Percentiles rank a stretch among this genome's conserved stretches.
Conservation (phyloP, 2,329 filamentous ascomycete genomes). For the Arachnomyces sp. region DNA sequence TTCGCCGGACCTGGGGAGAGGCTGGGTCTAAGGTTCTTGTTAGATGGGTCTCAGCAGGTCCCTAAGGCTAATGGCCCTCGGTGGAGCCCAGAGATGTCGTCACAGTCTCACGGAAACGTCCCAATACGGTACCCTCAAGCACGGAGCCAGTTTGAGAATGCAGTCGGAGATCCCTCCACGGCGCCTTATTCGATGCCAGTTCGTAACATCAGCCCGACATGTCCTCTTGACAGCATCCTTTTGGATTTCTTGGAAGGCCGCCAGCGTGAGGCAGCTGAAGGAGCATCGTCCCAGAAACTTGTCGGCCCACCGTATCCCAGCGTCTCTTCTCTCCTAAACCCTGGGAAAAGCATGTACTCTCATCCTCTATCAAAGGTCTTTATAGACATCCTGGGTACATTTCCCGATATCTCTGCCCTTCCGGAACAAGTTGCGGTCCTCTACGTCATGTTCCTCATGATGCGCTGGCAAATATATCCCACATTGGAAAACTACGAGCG, state of each 20-base stretch:
- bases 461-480: slow-evolving; percentile 77
- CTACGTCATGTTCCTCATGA: slow-evolving; percentile 78
- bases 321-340: slow-evolving; percentile 69
- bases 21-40: slow-evolving; percentile 63
- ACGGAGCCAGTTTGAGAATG: slow-evolving; percentile 16
- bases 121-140: slow-evolving; percentile 18
- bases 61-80: slow-evolving; percentile 43
- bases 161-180: slow-evolving; percentile 19
- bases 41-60: slow-evolving; percentile 52
- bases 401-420: slow-evolving; percentile 67
- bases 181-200: slow-evolving; percentile 37
- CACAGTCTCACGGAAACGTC: slow-evolving; percentile 15
- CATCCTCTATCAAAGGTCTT: slow-evolving; percentile 79
- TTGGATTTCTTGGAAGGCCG: slow-evolving; percentile 69
- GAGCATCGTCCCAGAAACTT: slow-evolving; percentile 55
- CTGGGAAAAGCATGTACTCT: slow-evolving; percentile 51
- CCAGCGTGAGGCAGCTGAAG: slow-evolving; percentile 56
- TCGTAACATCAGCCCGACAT: slow-evolving; percentile 59
- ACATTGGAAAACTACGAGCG: slow-evolving; percentile 71
- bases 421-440: slow-evolving; percentile 76
- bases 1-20: slow-evolving; percentile 53
- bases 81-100: slow-evolving; percentile 19
- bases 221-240: slow-evolving; percentile 68
- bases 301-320: slow-evolving; percentile 72
- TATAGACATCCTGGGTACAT: slow-evolving; percentile 75